Percentiles rank a stretch among this genome's conserved stretches.
Conservation (phyloP, 257 asterid species). For the Nicotiana attenuata region DNA sequence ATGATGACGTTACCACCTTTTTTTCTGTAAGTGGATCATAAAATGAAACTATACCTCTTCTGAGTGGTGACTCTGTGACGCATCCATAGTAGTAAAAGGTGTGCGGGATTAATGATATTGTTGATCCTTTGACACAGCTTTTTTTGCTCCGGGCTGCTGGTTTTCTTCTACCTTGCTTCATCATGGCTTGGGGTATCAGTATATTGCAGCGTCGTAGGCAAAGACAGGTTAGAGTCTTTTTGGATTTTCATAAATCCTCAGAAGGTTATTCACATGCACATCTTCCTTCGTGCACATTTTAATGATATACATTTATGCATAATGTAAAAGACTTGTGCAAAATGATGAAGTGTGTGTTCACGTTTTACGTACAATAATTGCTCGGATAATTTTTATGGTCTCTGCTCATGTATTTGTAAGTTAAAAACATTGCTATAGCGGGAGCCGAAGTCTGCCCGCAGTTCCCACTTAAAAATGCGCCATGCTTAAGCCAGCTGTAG, state of each 20-base stretch:
- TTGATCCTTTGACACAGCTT: constrained; percentile 21
- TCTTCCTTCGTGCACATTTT: not conserved
- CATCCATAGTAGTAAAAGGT: not conserved
- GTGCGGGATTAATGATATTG: not conserved
- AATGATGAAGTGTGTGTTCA: not conserved
- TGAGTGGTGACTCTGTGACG: not conserved
- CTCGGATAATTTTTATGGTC: not conserved
- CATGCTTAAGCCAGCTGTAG: not conserved
- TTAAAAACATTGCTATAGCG: not conserved
- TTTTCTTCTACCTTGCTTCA: constrained; percentile 40
- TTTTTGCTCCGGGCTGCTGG: constrained; percentile 44
- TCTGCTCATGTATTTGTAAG: not conserved
- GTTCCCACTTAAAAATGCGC: not conserved
- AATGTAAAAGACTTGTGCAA: not conserved
- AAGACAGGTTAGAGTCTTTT: constrained; percentile 34
- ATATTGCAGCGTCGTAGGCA: constrained; percentile 39
- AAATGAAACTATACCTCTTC: not conserved
- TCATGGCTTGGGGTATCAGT: constrained; percentile 46
- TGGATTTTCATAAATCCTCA: not conserved
- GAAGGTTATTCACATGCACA: not conserved
- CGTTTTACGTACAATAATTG: not conserved
- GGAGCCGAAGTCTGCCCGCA: not conserved
- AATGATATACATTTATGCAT: not conserved
- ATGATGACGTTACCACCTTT: constrained; percentile 37
- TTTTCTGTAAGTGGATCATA: constrained; percentile 30